These are phyloP conservation scores for Henckelia pumila DNA, from an alignment of 257 asterid species.

Conservation along the genomic window DNA sequence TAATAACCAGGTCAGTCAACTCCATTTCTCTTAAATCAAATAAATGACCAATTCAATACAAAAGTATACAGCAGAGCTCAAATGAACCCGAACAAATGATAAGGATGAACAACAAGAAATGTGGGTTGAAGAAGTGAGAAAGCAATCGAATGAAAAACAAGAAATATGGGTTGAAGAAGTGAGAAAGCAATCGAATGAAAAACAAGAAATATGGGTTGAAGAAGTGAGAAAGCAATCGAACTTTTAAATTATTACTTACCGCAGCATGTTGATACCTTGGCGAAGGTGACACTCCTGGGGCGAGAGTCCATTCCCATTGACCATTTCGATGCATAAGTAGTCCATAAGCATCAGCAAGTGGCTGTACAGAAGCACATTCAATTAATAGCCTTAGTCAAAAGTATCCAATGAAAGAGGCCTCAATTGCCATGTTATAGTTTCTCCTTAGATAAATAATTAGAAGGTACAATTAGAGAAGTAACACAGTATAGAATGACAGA, in stretches of 20 bases:
- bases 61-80: not conserved
- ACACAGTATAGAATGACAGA: constrained; percentile 13
- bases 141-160: not conserved
- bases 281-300: constrained; percentile 97
- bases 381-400: constrained; percentile 26
- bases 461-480: constrained; percentile 11
- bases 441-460: constrained; percentile 7
- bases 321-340: constrained; percentile 99
- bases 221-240: constrained; percentile 8
- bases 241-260: constrained; percentile 46
- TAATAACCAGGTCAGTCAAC: constrained; percentile 7
- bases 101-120: constrained; percentile 7
- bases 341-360: constrained; percentile 94
- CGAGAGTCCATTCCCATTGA: constrained; percentile 99
- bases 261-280: constrained; percentile 97
- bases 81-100: constrained; percentile 5
- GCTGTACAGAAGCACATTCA: constrained; percentile 48
- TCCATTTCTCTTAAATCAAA: constrained; percentile 18
- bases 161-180: constrained; percentile 8
- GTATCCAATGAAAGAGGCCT: constrained; percentile 5
- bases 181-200: not conserved
- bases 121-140: constrained; percentile 18
- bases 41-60: not conserved
- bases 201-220: constrained; percentile 1
- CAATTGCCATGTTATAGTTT: constrained; percentile 2